These are phyloP conservation scores for Beauveria sp. DNA, from an alignment of 2,329 filamentous ascomycete species.

Conservation along the genomic window DNA sequence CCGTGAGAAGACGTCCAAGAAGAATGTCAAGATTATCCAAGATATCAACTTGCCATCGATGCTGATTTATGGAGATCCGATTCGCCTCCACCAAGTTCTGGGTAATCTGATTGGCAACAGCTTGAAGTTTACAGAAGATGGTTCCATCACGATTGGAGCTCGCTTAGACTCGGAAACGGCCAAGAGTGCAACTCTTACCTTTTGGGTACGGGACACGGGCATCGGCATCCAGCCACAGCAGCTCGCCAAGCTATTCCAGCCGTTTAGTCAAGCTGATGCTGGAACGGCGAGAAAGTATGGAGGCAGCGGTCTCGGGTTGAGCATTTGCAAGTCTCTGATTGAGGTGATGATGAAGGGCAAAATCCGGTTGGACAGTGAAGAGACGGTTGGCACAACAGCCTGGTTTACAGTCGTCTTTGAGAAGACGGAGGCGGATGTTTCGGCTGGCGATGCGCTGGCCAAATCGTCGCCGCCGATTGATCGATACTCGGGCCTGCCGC, in stretches of 20 bases:
- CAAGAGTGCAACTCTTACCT: slow-evolving; percentile 66
- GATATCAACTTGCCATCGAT: slow-evolving; percentile 72
- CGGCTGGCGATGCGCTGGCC: slow-evolving; percentile 45
- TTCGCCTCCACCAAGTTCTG: slow-evolving; percentile 58
- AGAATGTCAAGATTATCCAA: slow-evolving; percentile 56
- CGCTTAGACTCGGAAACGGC: slow-evolving; percentile 63
- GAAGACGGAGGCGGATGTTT: slow-evolving; percentile 61
- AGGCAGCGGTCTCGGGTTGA: slow-evolving; percentile 82
- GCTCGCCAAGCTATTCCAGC: slow-evolving; percentile 77
- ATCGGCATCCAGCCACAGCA: slow-evolving; percentile 84
- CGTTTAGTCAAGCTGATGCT: slow-evolving; percentile 87
- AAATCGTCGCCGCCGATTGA: slow-evolving; percentile 30
- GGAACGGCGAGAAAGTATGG: slow-evolving; percentile 88
- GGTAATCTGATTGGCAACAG: slow-evolving; percentile 88
- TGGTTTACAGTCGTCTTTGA: slow-evolving; percentile 82
- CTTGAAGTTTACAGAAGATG: slow-evolving; percentile 86
- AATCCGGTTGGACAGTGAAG: slow-evolving; percentile 72
- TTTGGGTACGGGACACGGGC: slow-evolving; percentile 82
- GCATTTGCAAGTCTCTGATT: slow-evolving; percentile 90
- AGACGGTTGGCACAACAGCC: slow-evolving; percentile 60
- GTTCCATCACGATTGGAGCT: slow-evolving; percentile 77
- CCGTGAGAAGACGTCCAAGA: slow-evolving; percentile 51
- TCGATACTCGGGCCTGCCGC: slow-evolving; percentile 24
- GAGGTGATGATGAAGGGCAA: slow-evolving; percentile 85
- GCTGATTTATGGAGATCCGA: slow-evolving; percentile 59